phyloP scores from a whole-genome alignment of 116 monocot genomes.

The Papilionanthe hybrid region DNA sequence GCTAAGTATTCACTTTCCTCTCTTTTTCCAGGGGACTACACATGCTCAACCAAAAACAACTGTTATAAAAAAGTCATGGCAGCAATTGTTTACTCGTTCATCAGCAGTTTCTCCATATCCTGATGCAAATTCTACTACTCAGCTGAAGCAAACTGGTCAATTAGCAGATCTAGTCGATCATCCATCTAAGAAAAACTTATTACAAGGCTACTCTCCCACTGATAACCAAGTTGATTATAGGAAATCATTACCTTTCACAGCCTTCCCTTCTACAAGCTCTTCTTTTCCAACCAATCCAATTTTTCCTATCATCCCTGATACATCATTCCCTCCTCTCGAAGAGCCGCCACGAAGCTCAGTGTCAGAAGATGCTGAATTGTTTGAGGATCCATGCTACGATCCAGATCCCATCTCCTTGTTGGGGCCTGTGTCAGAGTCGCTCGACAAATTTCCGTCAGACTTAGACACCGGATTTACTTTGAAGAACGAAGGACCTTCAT shows the following conservation, averaged over 20 bases:
- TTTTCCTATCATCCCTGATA: conserved; percentile 18
- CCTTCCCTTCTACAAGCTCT: conserved; percentile 16
- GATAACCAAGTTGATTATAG: conserved; percentile 29
- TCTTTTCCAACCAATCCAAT: conserved; percentile 16
- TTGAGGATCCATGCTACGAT: conserved; percentile 91
- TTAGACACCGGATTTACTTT: conserved; percentile 42
- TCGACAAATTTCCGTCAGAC: conserved; percentile 63
- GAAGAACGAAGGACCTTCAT: conserved; percentile 26
- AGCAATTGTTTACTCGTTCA: conserved; percentile 73
- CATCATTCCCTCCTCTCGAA: conserved; percentile 27
- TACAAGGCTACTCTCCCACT: conserved; percentile 22
- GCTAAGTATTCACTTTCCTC: background rate
- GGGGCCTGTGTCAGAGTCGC: conserved; percentile 69
- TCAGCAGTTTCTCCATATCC: conserved; percentile 53
- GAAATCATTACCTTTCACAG: conserved; percentile 19
- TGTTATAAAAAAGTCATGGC: conserved; percentile 74
- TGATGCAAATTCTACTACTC: conserved; percentile 20
- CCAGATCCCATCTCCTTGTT: conserved; percentile 59
- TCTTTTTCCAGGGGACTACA: conserved; percentile 35
- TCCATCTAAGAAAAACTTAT: conserved; percentile 22
- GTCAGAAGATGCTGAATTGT: conserved; percentile 56
- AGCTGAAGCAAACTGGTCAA: conserved; percentile 21
- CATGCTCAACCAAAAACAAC: conserved; percentile 32
- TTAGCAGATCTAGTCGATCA: conserved; percentile 23
- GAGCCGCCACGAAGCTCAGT: conserved; percentile 24